Evolutionary conservation across 2,329 filamentous ascomycete genomes (phyloP).

Genomic region (Trichophyton benhamiae): DNA sequence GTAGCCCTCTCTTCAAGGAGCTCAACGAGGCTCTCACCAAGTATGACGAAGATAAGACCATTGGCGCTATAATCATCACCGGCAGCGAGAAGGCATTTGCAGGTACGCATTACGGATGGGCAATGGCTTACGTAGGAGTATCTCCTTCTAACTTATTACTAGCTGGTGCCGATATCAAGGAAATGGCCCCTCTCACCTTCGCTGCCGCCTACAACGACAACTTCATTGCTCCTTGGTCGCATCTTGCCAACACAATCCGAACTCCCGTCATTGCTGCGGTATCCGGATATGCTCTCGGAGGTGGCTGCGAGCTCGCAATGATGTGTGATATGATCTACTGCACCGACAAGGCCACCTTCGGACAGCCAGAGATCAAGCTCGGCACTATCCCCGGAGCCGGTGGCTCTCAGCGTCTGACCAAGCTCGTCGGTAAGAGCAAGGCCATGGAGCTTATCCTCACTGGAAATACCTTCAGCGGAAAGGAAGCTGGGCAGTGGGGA

Average conservation of each 20-base stretch:
- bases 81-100: conserved; percentile 85
- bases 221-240: conserved; percentile 93
- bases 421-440: conserved; percentile 67
- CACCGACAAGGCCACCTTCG: conserved; percentile 74
- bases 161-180: conserved; percentile 95
- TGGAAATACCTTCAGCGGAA: conserved; percentile 69
- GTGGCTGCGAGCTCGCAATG: conserved; percentile 91
- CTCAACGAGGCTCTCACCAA: conserved; percentile 65
- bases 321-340: conserved; percentile 97
- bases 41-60: conserved; percentile 56
- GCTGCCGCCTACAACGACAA: conserved; percentile 72
- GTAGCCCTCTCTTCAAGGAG: conserved; percentile 78
- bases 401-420: conserved; percentile 76
- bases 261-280: conserved; percentile 92
- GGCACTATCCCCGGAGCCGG: conserved; percentile 87
- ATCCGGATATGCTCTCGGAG: conserved; percentile 85
- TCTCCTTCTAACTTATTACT: conserved; percentile 9
- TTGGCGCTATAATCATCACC: conserved; percentile 71
- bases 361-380: conserved; percentile 93
- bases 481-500: conserved; percentile 80
- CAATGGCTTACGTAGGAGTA: background rate
- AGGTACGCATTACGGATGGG: conserved; percentile 21
- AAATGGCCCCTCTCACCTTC: conserved; percentile 91
- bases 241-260: conserved; percentile 70
- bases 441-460: conserved; percentile 90